Evolutionary conservation across 2,329 filamentous ascomycete species (phyloP), one percentile per base, ranked within the genome.

Genomic region (Curvularia lunata): DNA sequence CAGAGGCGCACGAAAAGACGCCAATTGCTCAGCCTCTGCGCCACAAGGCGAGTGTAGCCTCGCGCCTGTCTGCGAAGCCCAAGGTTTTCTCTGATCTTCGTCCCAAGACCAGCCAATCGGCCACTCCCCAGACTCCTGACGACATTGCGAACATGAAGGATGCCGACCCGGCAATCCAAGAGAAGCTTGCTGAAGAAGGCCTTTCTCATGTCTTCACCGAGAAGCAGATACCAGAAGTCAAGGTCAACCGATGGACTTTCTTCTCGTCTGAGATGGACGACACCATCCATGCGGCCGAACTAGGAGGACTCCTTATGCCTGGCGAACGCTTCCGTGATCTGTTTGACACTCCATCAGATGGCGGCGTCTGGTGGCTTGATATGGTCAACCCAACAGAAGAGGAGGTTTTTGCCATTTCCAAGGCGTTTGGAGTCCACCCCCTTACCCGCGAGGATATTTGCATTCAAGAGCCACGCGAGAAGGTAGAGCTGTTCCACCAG

Each of bases 361-460:
- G 92, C 67, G 94, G 94, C 69, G 93, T 97, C n/a, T 99, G 94
- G 93, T 99, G 95, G 95, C 84, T 99, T 49, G 96, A 99, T 71
- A 89, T 97, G 75, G 90, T 94, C 74, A 92, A 91, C 66, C 92
- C 94, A 1, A 93, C 89, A 1, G 91, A 93, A 71, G 92, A 94
- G 58, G 95, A 98, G 75, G 88, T 97, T 19, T 87, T 88, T 42
- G 89, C 89, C 28, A 89, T 99, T 61, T 96, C 92, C 81, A 92
- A 93, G 72, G 93, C 95, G 4, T 99, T 99, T 77, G 92, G 92
- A 13, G 91, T 99, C 53, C 95, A 99, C 78, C 94, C 94, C 32
- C 82, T 99, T 76, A 99, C 95, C 0, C 91, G 94, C 38, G 95
- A 99, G 78, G 95, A 99, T 81, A 97, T 99, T 66, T 89, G 89